Evolutionary conservation across 306 rosid genomes (phyloP), one percentile per base, ranked within the genome.

Genomic region (Senna tora): DNA sequence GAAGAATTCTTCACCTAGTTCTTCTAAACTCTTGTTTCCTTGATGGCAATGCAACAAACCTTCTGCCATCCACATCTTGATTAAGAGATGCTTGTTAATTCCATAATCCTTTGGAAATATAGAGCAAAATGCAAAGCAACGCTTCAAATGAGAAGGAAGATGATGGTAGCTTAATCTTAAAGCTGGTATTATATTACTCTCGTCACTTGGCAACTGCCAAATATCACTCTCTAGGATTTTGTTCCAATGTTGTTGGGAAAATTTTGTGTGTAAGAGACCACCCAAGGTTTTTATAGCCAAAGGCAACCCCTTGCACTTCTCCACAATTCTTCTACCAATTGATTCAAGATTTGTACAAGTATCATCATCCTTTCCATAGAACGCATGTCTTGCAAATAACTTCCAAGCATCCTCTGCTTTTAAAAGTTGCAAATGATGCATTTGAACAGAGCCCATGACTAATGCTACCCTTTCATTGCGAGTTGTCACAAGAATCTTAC

Each of bases 401-500:
- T 65, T 6, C 70, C 53, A 65, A 14, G 38, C 15, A 13, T 42
- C 70, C 5, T 65, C 54, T 43, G 8, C 20, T 9, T 25, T 9
- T 15, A 65, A 7, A 4, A 14, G 16, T 1, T 30, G 0, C 1
- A 65, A 6, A 25, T 0, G 54, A 25, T 42, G 11, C 16, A 43
- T 12, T 65, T 30, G 33, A 21, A 9, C 14, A 15, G 70, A 65
- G 21, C 5, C 0, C 39, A 65, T 4, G 11, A 22, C 54, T 13
- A 0, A 2, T 65, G 70, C 55, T 39, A 39, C 67, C 4, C 19
- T 17, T 17, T 38, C 17, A 62, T 14, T 19, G 6, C 67, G 33
- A 9, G 67, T 62, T 10, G 51, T 62, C 0, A 39, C 51, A 39
- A 62, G 8, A 4, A 65, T 65, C 22, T 65, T 65, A 22, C 70